These are phyloP conservation scores for Dalbergia oliveri DNA, from an alignment of 306 rosid genomes.

Conservation along the genomic window DNA sequence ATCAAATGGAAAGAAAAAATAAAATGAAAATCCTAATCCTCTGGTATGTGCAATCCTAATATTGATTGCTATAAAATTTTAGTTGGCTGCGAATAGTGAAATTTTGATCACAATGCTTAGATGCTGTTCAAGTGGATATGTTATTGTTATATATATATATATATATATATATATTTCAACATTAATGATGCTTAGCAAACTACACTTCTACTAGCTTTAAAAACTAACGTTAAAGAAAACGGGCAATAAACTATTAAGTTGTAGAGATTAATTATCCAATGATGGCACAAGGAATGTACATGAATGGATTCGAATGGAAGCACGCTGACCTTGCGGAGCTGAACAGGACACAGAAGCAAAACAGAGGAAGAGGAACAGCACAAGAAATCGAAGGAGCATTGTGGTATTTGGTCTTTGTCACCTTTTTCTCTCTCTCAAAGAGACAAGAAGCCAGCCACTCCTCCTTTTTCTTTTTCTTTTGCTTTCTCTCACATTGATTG, in stretches of 20 bases:
- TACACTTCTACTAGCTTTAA: background rate
- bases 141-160: too few relatives aligned
- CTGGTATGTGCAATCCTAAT: background rate
- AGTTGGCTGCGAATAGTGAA: too few relatives aligned
- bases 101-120: background rate
- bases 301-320: background rate
- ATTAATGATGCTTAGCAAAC: slow-evolving; percentile 1
- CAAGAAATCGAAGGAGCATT: slow-evolving; percentile 60
- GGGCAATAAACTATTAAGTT: background rate
- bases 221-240: background rate
- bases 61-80: background rate
- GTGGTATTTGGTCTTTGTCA: slow-evolving; percentile 17
- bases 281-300: slow-evolving; percentile 3
- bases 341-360: slow-evolving; percentile 45
- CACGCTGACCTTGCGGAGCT: slow-evolving; percentile 60
- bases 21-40: slow-evolving; percentile 25
- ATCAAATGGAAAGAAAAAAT: background rate
- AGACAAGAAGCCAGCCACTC: background rate
- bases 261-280: background rate
- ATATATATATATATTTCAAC: too few relatives aligned
- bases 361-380: slow-evolving; percentile 44
- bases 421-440: slow-evolving; percentile 20
- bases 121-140: slow-evolving; percentile 4
- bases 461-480: slow-evolving; percentile 10
- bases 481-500: slow-evolving; percentile 11